Base-by-base conservation (phyloP, 108 stramenopile genomes). In the Fragilaria crotonensis region DNA sequence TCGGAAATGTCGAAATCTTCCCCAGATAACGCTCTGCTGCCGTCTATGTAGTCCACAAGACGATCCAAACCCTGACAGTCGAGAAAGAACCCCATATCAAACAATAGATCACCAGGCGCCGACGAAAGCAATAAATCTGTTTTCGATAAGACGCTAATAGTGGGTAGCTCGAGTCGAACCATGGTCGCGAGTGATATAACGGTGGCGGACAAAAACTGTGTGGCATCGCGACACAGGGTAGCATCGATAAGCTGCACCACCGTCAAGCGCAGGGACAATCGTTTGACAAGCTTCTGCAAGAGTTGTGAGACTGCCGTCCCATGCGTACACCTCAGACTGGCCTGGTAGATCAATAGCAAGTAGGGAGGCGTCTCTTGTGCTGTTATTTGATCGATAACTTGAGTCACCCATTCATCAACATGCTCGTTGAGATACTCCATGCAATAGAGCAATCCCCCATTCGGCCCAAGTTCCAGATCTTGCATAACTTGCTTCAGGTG, bases 161-260 rank as follows among this genome's bases (percentile, higher is more conserved):
- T 88, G 0, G 98, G 98, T 46, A 99, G 77, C 69, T 96, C 96
- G 68, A 93, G 57, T 50, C 97, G 85, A 54, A 97, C 64, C 97
- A 99, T 96, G 48, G 93, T 81, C 45, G 89, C 87, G 0, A 95
- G 90, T 30, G 87, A 87, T 14, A 98, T 73, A 48, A 99, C 70
- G 1, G 90, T 73, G 3, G 96, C 95, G 21, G 95, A 90, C n/a
- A 99, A 73, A 63, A 96, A 98, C 57, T 92, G 88, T 25, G 73
- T 64, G 0, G 93, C 80, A 66, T 93, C 90, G 4, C 79, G 59
- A 77, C 98, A 99, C 25, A 95, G 86, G 53, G 87, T 87, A 0
- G 95, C 86, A 77, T 99, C 98, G 45, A 98, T 84, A 9, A 99
- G 74, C 71, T 99, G 97, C 32, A 98, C 94, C 30, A 87, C 81